A percentile compares a stretch with the other conserved stretches of the same genome.
phyloP scores from a whole-genome alignment of 129 eudicot species.

The Flaveria bidentis region DNA sequence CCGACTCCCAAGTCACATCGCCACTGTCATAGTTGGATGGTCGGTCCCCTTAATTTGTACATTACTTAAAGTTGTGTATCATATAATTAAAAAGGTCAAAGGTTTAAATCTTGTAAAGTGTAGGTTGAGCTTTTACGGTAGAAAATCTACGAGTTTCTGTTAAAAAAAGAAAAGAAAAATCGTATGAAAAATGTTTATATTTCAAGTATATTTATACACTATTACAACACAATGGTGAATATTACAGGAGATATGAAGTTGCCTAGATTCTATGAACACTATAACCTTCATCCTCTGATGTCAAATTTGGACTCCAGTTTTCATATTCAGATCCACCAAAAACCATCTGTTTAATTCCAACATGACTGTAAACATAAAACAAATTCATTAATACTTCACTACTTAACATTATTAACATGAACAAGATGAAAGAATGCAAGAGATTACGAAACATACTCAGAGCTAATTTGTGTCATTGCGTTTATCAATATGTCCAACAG shows the following conservation, averaged over 20 bases:
- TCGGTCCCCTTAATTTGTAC: too few relatives aligned
- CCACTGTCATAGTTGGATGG: too few relatives aligned
- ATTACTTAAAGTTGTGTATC: too few relatives aligned
- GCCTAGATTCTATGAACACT: slow-evolving; percentile 69
- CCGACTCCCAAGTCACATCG: too few relatives aligned
- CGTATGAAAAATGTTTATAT: too few relatives aligned
- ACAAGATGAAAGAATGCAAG: neutral
- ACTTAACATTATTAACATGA: neutral
- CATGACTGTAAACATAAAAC: slow-evolving; percentile 47
- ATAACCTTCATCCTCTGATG: slow-evolving; percentile 72
- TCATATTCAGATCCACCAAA: slow-evolving; percentile 89
- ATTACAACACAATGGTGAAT: neutral
- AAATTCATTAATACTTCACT: slow-evolving; percentile 9
- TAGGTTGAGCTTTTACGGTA: too few relatives aligned
- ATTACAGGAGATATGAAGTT: slow-evolving; percentile 1
- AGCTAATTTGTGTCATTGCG: slow-evolving; percentile 88
- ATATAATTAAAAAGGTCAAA: too few relatives aligned
- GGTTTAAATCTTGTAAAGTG: too few relatives aligned
- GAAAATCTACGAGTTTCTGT: too few relatives aligned
- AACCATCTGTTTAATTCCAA: slow-evolving; percentile 82
- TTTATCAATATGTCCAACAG: slow-evolving; percentile 77
- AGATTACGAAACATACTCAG: slow-evolving; percentile 61
- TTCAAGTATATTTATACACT: neutral
- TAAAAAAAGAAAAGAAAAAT: too few relatives aligned
- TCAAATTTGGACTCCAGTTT: slow-evolving; percentile 78